Conservation (phyloP, 257 asterid species). For the Primulina huaijiensis region DNA sequence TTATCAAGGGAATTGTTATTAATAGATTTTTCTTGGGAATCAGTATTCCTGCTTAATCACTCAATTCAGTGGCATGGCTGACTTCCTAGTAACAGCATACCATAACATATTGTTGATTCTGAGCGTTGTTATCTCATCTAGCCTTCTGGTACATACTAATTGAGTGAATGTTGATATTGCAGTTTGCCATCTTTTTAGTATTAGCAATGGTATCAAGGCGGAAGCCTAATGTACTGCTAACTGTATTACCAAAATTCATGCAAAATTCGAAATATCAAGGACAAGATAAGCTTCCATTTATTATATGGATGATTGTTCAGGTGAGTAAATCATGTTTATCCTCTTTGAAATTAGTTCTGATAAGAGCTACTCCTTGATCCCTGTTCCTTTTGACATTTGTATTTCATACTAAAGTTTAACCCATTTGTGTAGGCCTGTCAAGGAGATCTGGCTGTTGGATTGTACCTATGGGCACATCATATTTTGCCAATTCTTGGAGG, state of each 20-base stretch:
- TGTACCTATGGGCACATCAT: conserved; percentile 70
- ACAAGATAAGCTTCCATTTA: conserved; percentile 67
- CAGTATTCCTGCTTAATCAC: no score
- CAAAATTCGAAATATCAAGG: conserved; percentile 73
- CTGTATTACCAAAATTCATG: conserved; percentile 47
- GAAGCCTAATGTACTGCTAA: conserved; percentile 65
- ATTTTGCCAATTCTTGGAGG: conserved; percentile 73
- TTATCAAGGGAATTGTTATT: no score
- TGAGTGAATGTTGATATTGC: conserved; percentile 20
- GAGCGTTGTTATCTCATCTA: no score
- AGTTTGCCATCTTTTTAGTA: conserved; percentile 76
- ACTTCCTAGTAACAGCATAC: no score
- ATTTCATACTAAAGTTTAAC: conserved; percentile 24
- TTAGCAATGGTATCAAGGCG: conserved; percentile 69
- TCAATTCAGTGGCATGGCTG: no score
- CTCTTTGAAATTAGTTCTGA: conserved; percentile 6
- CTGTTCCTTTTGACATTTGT: conserved; percentile 11
- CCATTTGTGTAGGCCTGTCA: conserved; percentile 54
- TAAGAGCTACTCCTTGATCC: conserved; percentile 4
- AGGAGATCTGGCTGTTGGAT: conserved; percentile 76
- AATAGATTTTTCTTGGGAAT: no score
- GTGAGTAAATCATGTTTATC: conserved; percentile 29
- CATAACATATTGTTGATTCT: no score
- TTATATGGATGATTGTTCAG: conserved; percentile 76
- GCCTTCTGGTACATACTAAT: no score